Conservation (phyloP, 2,329 filamentous ascomycete species). For the Conoideocrella luteorostrata region DNA sequence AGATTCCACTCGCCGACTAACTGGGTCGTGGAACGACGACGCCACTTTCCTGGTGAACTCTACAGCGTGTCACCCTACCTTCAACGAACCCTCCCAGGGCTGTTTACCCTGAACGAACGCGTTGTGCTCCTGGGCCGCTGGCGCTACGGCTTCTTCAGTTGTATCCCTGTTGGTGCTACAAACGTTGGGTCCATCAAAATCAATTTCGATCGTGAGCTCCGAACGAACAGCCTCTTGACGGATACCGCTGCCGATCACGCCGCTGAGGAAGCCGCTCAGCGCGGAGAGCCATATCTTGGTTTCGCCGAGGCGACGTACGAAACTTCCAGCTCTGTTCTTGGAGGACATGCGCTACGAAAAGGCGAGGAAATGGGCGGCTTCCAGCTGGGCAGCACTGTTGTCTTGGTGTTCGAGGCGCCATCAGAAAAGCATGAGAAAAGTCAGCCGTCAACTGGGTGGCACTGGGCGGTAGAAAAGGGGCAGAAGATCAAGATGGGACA, state of each 20-base stretch:
- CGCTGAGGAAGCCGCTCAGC: constrained; percentile 67
- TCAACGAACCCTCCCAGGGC: constrained; percentile 81
- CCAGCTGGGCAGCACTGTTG: constrained; percentile 88
- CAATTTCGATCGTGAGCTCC: constrained; percentile 92
- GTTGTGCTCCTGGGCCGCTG: constrained; percentile 89
- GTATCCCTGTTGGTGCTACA: constrained; percentile 90
- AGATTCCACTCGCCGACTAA: constrained; percentile 92
- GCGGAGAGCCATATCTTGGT: constrained; percentile 80
- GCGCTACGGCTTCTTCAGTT: constrained; percentile 97
- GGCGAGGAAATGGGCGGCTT: constrained; percentile 99
- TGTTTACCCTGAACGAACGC: constrained; percentile 95
- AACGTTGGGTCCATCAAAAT: constrained; percentile 96
- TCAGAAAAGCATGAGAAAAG: constrained; percentile 47
- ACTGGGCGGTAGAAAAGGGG: constrained; percentile 81
- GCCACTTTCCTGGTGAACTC: constrained; percentile 96
- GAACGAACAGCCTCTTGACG: constrained; percentile 85
- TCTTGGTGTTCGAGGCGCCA: constrained; percentile 93
- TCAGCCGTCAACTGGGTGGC: constrained; percentile 63
- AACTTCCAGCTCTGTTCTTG: constrained; percentile 67
- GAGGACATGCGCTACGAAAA: constrained; percentile 73
- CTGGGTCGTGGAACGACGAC: constrained; percentile 89
- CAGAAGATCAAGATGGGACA: constrained; percentile 86
- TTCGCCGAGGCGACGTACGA: constrained; percentile 89
- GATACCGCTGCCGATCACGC: constrained; percentile 87
- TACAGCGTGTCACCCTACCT: constrained; percentile 94